Base-by-base conservation (phyloP, 2,329 filamentous ascomycete genomes). In the Rhinocladiella mackenziei region DNA sequence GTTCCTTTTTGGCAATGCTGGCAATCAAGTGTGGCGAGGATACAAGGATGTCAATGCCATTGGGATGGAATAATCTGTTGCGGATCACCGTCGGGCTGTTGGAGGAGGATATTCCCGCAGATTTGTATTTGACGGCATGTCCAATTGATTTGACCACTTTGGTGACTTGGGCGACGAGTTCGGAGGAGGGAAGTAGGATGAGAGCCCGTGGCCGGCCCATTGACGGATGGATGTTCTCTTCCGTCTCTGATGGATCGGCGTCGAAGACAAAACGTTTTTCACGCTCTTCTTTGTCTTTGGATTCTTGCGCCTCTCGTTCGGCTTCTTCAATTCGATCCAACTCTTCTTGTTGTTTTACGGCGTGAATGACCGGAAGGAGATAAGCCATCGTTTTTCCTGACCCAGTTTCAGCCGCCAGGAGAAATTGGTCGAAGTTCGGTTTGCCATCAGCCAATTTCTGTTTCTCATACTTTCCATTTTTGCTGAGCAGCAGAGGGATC, bases 361-460 rank as follows among this genome's bases (percentile, higher is more conserved):
- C 85, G 65, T 98, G 81, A 39, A 98, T 73, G 11, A 83, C 76
- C 0, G 92, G 94, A 4, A 96, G 67, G 4, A 97, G 71, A 61
- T 98, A 98, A 6, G 92, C 88, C 50, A 98, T 72, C 1, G 92
- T 98, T 72, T 98, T 98, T 48, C 92, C 92, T 0, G 92, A 97
- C 9, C 92, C 92, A 0, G 92, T 98, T 71, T 98, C 92, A 8
- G 92, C 92, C 3, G 92, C 92, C 37, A 98, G 74, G 9, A 98
- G 74, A 60, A 87, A 96, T 39, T 81, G 74, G 41, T 80, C 70
- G 59, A 77, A 67, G 71, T 76, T 48, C 68, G 66, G 54, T 60
- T 74, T 43, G 36, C 66, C 62, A 20, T 64, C 51, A 37, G 53
- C 47, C 28, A 60, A 55, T 31, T 57, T 58, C n/a, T 56, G 32